Base-by-base conservation (phyloP, 108 stramenopile genomes). In the Cylindrotheca fusiformis region DNA sequence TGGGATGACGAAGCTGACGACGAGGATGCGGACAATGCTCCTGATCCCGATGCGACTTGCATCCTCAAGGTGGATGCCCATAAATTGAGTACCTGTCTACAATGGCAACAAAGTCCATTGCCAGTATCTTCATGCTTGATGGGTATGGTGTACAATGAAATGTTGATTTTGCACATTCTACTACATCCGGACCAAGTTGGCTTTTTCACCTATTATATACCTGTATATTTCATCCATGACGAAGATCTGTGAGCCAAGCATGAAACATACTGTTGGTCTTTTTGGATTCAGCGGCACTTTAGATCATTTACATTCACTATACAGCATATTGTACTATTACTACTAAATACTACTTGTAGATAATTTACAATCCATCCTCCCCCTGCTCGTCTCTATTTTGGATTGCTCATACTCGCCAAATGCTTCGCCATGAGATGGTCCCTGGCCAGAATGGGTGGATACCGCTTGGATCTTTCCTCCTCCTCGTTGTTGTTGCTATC, bases 161-260 rank as follows among this genome's bases (percentile, higher is more conserved):
- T 88, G 84, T 44, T 94, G 65, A 83, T 89, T 24, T 60, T 94
- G 20, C 88, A 94, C 76, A 79, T 89, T 12, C 36, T 79, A 25
- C 64, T 94, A 65, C 63, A 76, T 52, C 89, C 93, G 14, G 77
- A 74, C 27, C 55, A 69, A 28, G 62, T 90, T 27, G 93, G 89
- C 21, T 88, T 88, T 46, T 87, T 94, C 21, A 90, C 88, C 23
- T 90, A 90, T 55, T 90, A 90, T 63, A 57, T 94, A 48, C 93
- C 93, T 5, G 89, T 94, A 10, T 52, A 74, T 0, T 74, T 49
- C 61, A 48, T 74, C 59, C 55, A 59, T 20, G 52, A 65, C n/a
- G 65, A 61, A 24, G 72, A 74, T 17, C 27, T 60, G 8, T 33
- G 51, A 21, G 33, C 18, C 5, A 47, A 8, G 4, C n/a, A n/a